Percentiles rank a stretch among this genome's conserved stretches.
Evolutionary conservation across 1,139 yeast species (phyloP).

Genomic region (Yamadazyma atlantica): DNA sequence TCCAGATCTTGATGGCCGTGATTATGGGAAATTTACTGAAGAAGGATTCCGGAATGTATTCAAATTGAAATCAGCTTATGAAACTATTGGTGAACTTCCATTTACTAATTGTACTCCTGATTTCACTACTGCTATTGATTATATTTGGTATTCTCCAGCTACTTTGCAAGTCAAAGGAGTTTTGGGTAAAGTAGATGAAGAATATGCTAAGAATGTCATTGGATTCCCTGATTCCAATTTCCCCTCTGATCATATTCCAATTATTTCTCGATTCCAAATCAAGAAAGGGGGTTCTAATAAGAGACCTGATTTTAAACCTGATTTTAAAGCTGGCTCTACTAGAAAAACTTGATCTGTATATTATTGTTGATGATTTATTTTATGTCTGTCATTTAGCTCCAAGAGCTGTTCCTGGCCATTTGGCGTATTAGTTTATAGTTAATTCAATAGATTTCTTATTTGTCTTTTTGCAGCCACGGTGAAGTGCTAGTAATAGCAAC

Average conservation of each 20-base stretch:
- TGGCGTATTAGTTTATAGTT: neutral
- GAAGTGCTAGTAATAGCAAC: too few species aligned
- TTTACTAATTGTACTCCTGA: conserved; percentile 93
- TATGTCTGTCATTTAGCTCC: conserved; percentile 3
- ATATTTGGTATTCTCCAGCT: conserved; percentile 89
- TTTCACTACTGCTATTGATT: conserved; percentile 91
- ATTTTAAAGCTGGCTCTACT: conserved; percentile 50
- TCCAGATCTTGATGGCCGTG: conserved; percentile 78
- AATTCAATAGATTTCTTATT: neutral
- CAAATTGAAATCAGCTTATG: conserved; percentile 83
- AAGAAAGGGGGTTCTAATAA: conserved; percentile 44
- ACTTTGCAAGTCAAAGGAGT: conserved; percentile 80
- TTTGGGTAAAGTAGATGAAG: conserved; percentile 79
- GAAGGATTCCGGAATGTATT: conserved; percentile 85
- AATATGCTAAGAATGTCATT: conserved; percentile 71
- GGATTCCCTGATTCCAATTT: conserved; percentile 94
- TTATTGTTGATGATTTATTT: conserved; percentile 7
- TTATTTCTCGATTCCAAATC: conserved; percentile 74
- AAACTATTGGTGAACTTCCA: conserved; percentile 82
- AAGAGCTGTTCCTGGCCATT: too few species aligned
- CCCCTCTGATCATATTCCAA: conserved; percentile 93
- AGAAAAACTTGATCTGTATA: conserved; percentile 42
- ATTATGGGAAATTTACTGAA: conserved; percentile 88
- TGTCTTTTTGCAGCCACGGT: neutral
- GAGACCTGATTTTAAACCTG: conserved; percentile 49